phyloP scores from a whole-genome alignment of 805 yeast genomes.

The Ogataea methanolica region DNA sequence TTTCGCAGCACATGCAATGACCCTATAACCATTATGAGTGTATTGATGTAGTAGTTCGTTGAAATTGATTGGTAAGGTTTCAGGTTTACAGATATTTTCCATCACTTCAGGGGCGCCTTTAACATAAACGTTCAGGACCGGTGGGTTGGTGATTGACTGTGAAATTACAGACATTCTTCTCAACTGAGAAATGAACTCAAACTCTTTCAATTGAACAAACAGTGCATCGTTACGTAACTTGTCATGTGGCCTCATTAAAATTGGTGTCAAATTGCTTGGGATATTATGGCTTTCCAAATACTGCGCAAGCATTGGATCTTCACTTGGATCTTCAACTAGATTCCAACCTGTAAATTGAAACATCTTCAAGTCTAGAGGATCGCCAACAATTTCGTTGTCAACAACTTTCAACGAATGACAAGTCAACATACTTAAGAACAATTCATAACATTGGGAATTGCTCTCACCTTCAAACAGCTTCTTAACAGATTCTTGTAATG shows the following conservation, averaged over 20 bases:
- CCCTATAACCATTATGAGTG: slow-evolving; percentile 92
- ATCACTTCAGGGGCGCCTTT: slow-evolving; percentile 98
- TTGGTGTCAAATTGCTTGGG: slow-evolving; percentile 40
- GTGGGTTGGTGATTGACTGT: slow-evolving; percentile 35
- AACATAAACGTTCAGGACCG: slow-evolving; percentile 47
- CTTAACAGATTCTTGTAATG: slow-evolving; percentile 12
- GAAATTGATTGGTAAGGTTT: slow-evolving; percentile 69
- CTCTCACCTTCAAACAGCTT: slow-evolving; percentile 13
- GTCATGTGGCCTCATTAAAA: slow-evolving; percentile 42
- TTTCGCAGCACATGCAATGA: slow-evolving; percentile 85
- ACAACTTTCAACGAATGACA: slow-evolving; percentile 85
- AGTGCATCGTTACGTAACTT: slow-evolving; percentile 23
- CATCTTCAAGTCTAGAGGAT: slow-evolving; percentile 91
- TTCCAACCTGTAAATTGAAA: slow-evolving; percentile 83
- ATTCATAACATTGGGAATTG: slow-evolving; percentile 22
- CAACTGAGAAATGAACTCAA: slow-evolving; percentile 79
- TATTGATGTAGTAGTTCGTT: slow-evolving; percentile 72
- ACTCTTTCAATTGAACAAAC: slow-evolving; percentile 43
- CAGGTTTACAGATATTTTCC: slow-evolving; percentile 66
- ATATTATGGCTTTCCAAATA: slow-evolving; percentile 26
- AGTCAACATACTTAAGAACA: slow-evolving; percentile 51
- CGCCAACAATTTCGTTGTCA: slow-evolving; percentile 82
- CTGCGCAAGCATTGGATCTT: slow-evolving; percentile 22
- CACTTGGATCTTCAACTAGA: slow-evolving; percentile 60
- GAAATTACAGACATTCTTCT: slow-evolving; percentile 89